Conservation (phyloP, 257 asterid species). For the Nicotiana attenuata region DNA sequence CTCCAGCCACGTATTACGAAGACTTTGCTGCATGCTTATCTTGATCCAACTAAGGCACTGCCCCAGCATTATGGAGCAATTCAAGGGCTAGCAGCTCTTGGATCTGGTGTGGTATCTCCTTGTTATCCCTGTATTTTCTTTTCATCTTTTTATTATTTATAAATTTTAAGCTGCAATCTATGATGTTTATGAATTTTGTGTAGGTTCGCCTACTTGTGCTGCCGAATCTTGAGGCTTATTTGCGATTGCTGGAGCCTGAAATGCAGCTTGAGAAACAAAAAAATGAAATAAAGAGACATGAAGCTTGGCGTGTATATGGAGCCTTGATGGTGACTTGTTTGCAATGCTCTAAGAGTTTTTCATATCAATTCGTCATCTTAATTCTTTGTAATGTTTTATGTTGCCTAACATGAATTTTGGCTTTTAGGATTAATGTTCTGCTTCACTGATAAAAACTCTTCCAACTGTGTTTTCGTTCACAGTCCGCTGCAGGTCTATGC, state of each 20-base stretch:
- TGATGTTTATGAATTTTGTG: slow-evolving; percentile 18
- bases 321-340: slow-evolving; percentile 63
- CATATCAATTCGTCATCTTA: neutral
- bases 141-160: neutral
- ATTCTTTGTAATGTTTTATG: neutral
- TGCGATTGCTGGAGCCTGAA: slow-evolving; percentile 86
- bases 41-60: slow-evolving; percentile 82
- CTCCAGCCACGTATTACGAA: slow-evolving; percentile 86
- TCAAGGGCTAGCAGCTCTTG: slow-evolving; percentile 91
- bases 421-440: neutral
- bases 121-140: slow-evolving; percentile 9
- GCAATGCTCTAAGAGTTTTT: neutral
- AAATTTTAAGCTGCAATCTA: slow-evolving; percentile 1
- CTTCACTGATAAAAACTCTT: neutral
- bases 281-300: slow-evolving; percentile 89
- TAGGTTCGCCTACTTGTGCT: slow-evolving; percentile 76
- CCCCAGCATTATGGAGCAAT: slow-evolving; percentile 99
- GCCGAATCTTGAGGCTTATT: slow-evolving; percentile 80
- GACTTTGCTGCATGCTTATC: slow-evolving; percentile 75
- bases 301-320: slow-evolving; percentile 97
- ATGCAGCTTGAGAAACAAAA: slow-evolving; percentile 90
- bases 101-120: slow-evolving; percentile 76
- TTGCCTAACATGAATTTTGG: neutral
- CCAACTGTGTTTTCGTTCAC: neutral
- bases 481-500: slow-evolving; percentile 94